A percentile compares a stretch with the other conserved stretches of the same genome.
Evolutionary conservation across 2,329 filamentous ascomycete species (phyloP).

Genomic region (Cytospora chrysosperma): DNA sequence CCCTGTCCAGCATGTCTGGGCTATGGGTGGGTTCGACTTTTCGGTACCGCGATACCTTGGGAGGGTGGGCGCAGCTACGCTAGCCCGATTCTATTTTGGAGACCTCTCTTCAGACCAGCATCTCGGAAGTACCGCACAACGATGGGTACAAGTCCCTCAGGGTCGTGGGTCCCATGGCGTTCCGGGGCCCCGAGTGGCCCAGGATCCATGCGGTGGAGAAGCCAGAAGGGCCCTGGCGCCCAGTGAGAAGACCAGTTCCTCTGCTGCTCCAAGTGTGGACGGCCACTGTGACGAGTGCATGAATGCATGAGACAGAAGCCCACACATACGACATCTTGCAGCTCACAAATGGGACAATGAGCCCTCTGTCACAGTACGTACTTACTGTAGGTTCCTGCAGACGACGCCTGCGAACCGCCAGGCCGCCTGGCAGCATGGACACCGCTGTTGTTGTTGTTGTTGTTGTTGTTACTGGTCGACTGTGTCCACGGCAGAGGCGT

Average conservation of each 20-base stretch:
- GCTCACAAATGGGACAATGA: constrained; percentile 20
- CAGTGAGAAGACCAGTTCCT: constrained; percentile 11
- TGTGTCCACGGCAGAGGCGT: constrained; percentile 1
- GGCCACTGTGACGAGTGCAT: constrained; percentile 14
- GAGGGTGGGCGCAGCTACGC: constrained; percentile 36
- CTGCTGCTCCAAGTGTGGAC: constrained; percentile 14
- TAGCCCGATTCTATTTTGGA: constrained; percentile 40
- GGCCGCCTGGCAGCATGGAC: background rate
- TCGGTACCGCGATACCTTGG: constrained; percentile 22
- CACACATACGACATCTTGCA: constrained; percentile 25
- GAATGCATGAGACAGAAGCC: constrained; percentile 15
- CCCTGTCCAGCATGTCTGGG: constrained; percentile 42
- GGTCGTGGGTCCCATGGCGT: constrained; percentile 24
- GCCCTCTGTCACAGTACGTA: constrained; percentile 12
- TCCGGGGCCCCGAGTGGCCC: constrained; percentile 24
- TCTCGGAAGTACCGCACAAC: constrained; percentile 27
- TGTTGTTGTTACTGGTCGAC: constrained; percentile 14
- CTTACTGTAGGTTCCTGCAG: constrained; percentile 14
- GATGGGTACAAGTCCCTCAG: constrained; percentile 25
- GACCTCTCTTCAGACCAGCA: constrained; percentile 21
- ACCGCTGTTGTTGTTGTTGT: constrained; percentile 9
- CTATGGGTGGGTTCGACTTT: constrained; percentile 33
- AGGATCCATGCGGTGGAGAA: constrained; percentile 19
- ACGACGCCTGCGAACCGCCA: constrained; percentile 7
- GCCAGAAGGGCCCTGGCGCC: constrained; percentile 10